Conservation (phyloP, 331 rosid genomes). For the Cydonia oblonga region DNA sequence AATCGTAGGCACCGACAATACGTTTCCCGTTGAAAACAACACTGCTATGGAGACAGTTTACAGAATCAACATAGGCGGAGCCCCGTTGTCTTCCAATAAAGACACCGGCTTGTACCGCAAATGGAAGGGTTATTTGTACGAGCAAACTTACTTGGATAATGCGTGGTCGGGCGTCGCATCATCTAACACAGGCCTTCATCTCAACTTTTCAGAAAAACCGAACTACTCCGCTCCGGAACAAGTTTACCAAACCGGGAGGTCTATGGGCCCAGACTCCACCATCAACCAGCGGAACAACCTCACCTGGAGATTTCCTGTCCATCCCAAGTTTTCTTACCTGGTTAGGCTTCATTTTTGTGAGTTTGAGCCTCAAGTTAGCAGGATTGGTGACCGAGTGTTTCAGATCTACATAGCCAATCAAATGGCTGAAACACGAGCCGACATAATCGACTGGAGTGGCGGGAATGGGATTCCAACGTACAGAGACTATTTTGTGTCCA, state of each 20-base stretch:
- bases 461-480: not conserved
- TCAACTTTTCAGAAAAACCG: not conserved
- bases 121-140: not conserved
- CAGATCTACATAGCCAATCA: conserved; percentile 12
- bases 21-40: not conserved
- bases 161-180: no score
- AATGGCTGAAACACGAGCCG: not conserved
- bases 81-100: rapidly evolving
- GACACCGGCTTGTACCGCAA: conserved; percentile 24
- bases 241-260: not conserved
- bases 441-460: not conserved
- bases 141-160: rapidly evolving
- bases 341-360: conserved; percentile 30
- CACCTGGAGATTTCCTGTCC: not conserved
- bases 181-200: rapidly evolving
- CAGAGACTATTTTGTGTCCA: not conserved
- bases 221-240: not conserved
- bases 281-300: not conserved
- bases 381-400: conserved; percentile 5
- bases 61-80: conserved; percentile 13
- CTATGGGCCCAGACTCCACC: no score
- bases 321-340: not conserved
- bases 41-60: not conserved
- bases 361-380: not conserved
- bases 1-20: not conserved